Evolutionary conservation across 2,329 filamentous ascomycete genomes (phyloP).

Genomic region (Penicillium brevicompactum): DNA sequence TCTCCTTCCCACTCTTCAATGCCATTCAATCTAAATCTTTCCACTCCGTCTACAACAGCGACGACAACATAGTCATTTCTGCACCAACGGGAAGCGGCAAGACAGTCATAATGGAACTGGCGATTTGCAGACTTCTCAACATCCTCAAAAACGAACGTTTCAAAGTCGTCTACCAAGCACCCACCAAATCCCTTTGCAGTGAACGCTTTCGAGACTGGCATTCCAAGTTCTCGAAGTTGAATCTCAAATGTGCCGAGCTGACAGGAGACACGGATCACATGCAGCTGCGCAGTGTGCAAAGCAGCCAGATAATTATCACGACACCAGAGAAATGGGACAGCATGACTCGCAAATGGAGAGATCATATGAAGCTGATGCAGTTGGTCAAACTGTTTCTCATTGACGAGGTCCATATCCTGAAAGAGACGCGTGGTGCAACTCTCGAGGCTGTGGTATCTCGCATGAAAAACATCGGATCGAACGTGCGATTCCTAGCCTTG

Average conservation of each 20-base stretch:
- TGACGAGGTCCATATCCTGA: slow-evolving; percentile 85
- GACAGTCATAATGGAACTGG: slow-evolving; percentile 78
- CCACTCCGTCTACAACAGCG: slow-evolving; percentile 62
- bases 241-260: slow-evolving; percentile 71
- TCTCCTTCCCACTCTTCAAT: slow-evolving; percentile 76
- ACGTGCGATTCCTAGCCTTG: slow-evolving; percentile 77
- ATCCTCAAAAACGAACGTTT: slow-evolving; percentile 61
- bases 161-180: slow-evolving; percentile 84
- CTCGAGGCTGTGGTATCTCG: slow-evolving; percentile 82
- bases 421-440: slow-evolving; percentile 75
- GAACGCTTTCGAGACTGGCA: slow-evolving; percentile 79
- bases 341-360: slow-evolving; percentile 82
- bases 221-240: slow-evolving; percentile 69
- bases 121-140: slow-evolving; percentile 71
- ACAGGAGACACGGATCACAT: slow-evolving; percentile 76
- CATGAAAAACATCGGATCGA: slow-evolving; percentile 78
- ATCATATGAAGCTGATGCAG: slow-evolving; percentile 73
- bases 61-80: slow-evolving; percentile 77
- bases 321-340: slow-evolving; percentile 94
- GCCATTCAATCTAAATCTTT: slow-evolving; percentile 83
- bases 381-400: slow-evolving; percentile 80
- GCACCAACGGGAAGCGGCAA: slow-evolving; percentile 86
- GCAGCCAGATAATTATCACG: slow-evolving; percentile 79
- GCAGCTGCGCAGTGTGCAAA: slow-evolving; percentile 69
- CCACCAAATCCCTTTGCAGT: slow-evolving; percentile 79